A percentile compares a stretch with the other conserved stretches of the same genome.
Evolutionary conservation across 106 monocot genomes (phyloP).

Genomic region (Chionographis japonica): DNA sequence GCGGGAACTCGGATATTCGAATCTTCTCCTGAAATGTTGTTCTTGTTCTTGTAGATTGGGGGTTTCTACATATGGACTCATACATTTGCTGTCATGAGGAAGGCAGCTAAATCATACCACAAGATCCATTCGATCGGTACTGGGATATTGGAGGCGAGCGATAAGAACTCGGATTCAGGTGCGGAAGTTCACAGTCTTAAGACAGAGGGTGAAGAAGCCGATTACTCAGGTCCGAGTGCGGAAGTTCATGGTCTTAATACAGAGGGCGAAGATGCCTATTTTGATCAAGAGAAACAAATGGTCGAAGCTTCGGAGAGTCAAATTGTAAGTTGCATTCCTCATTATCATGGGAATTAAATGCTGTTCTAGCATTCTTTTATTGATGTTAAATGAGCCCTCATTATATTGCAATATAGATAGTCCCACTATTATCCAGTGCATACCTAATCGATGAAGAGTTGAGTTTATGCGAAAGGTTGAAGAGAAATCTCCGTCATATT

Average conservation of each 20-base stretch:
- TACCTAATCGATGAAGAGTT: slow-evolving; percentile 2
- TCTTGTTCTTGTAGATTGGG: slow-evolving; percentile 46
- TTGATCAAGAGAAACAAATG: neutral
- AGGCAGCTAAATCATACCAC: slow-evolving; percentile 17
- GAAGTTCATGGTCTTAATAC: neutral
- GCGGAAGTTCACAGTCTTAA: too few relatives aligned
- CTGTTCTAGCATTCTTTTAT: too few relatives aligned
- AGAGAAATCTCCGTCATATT: slow-evolving; percentile 23
- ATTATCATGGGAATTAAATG: neutral
- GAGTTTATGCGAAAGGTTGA: slow-evolving; percentile 19
- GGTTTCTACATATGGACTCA: slow-evolving; percentile 64
- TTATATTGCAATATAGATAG: slow-evolving; percentile 12
- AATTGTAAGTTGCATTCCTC: slow-evolving; percentile 19
- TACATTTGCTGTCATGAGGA: slow-evolving; percentile 51
- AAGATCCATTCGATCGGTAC: neutral
- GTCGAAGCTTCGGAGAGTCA: slow-evolving; percentile 12
- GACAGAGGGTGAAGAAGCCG: neutral
- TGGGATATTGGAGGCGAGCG: neutral
- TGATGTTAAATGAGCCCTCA: too few relatives aligned
- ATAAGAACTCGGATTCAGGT: neutral
- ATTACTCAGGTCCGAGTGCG: neutral
- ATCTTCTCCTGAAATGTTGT: too few relatives aligned
- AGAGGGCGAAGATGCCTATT: neutral
- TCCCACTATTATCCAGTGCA: slow-evolving; percentile 21
- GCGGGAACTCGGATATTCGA: too few relatives aligned